phyloP scores from a whole-genome alignment of 352 stramenopile genomes.

The Phytophthora meadii region DNA sequence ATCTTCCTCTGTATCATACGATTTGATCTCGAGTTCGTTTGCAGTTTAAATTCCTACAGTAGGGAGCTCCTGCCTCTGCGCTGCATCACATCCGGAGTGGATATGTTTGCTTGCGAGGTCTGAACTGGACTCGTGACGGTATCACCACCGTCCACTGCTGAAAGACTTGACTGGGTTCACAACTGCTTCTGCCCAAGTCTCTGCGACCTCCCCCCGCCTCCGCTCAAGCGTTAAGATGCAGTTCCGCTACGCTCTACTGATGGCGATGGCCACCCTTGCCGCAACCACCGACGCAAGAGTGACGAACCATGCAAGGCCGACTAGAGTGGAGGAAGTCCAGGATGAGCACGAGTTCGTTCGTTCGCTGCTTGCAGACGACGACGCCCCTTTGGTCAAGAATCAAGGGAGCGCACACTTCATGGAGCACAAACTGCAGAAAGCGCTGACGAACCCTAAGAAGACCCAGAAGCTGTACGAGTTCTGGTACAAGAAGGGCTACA shows the following conservation, averaged over 20 bases:
- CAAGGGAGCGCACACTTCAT: conserved; percentile 6
- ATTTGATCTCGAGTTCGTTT: neutral
- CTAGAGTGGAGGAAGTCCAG: neutral
- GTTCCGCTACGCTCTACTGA: neutral
- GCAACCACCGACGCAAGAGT: neutral
- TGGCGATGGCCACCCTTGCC: neutral
- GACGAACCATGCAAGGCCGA: neutral
- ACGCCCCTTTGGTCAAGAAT: neutral
- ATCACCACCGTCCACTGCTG: neutral
- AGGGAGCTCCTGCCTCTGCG: neutral
- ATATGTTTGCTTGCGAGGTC: neutral
- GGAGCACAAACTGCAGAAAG: conserved; percentile 24
- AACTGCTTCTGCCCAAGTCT: neutral
- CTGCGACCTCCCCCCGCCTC: neutral
- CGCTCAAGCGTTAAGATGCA: neutral
- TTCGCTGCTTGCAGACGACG: conserved; percentile 6
- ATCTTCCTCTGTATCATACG: neutral
- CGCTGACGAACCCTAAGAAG: conserved; percentile 22
- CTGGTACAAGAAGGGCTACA: conserved; percentile 25
- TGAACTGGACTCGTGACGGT: neutral
- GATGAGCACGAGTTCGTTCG: conserved; percentile 5
- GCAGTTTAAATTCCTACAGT: conserved; percentile 1
- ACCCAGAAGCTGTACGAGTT: conserved; percentile 18
- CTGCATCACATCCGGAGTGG: neutral
- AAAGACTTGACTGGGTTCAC: neutral